These are phyloP conservation scores for Aspergillus carlsbadensis DNA, from an alignment of 495 filamentous ascomycete species.

Conservation along the genomic window DNA sequence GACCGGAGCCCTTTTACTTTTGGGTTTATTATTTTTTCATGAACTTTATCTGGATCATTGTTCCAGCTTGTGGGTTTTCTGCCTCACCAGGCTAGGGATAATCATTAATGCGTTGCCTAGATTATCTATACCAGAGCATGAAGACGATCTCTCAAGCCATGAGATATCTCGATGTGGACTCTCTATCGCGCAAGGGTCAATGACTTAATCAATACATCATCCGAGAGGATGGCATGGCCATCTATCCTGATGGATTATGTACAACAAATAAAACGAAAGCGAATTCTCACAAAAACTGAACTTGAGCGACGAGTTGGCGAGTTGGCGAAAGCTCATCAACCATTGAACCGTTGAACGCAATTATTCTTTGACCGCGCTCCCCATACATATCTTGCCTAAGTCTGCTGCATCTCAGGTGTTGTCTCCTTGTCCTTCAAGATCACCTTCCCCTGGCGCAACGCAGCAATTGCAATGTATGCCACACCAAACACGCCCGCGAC, in stretches of 20 bases:
- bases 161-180: conserved; percentile 36
- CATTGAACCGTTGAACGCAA: too few species aligned
- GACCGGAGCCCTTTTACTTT: conserved; percentile 79
- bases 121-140: conserved; percentile 53
- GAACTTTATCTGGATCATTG: conserved; percentile 83
- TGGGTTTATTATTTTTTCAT: conserved; percentile 87
- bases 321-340: too few species aligned
- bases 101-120: conserved; percentile 28
- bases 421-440: conserved; percentile 6
- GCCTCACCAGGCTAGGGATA: neutral
- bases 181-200: conserved; percentile 34
- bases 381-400: neutral
- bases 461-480: conserved; percentile 3
- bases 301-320: too few species aligned
- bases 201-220: conserved; percentile 4
- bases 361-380: too few species aligned
- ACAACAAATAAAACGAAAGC: too few species aligned
- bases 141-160: conserved; percentile 47
- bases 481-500: conserved; percentile 12
- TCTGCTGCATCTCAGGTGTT: neutral
- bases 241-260: too few species aligned
- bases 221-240: too few species aligned
- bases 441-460: conserved; percentile 7
- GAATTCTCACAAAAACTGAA: too few species aligned
- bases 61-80: conserved; percentile 57